Base-by-base conservation (phyloP, 495 filamentous ascomycete species). In the Thozetella sp. region DNA sequence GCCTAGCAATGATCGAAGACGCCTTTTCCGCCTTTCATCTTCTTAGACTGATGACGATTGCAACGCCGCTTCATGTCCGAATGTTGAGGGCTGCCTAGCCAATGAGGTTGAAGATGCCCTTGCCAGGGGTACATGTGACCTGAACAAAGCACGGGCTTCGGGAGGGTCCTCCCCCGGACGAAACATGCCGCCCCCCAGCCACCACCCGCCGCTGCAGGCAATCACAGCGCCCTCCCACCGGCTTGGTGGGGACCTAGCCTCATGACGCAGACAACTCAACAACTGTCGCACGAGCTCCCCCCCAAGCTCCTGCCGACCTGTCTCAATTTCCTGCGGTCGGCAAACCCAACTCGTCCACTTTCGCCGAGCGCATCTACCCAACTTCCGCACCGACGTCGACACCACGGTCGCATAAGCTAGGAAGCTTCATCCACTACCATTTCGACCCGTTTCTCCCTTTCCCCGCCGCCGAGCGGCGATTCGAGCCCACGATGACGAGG, bases 391-490 rank as follows among this genome's bases (percentile, higher is more conserved):
- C 50, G 20, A 22, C 50, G 25, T n/a, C 52, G 12, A 2, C 10
- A 30, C 1, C 52, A 15, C 30, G 12, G 25, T 54, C 52, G 30
- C 30, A 37, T 37, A 37, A 15, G 6, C 30, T 37, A 15, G 12
- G 4, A 52, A 12, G 50, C 22, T 24, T 52, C 22, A 2, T 52
- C 17, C 3, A 23, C 15, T 22, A 2, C 50, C 22, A 52, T 52
- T 25, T 26, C 17, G 17, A 34, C 25, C 52, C 26, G 17, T 19
- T 9, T 40, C n/a, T n/a, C n/a, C n/a, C n/a, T n/a, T n/a, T n/a
- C 43, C 43, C 10, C 43, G 71, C 71, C 69, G 71, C 63, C 53
- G 67, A 64, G 71, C 67, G 69, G 71, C 66, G 22, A 51, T 22
- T 22, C 53, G 51, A 20, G 55, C 51, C 34, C 20, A 62, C 59